phyloP scores from a whole-genome alignment of 2,329 filamentous ascomycete species.

The Cladosporium sp. region DNA sequence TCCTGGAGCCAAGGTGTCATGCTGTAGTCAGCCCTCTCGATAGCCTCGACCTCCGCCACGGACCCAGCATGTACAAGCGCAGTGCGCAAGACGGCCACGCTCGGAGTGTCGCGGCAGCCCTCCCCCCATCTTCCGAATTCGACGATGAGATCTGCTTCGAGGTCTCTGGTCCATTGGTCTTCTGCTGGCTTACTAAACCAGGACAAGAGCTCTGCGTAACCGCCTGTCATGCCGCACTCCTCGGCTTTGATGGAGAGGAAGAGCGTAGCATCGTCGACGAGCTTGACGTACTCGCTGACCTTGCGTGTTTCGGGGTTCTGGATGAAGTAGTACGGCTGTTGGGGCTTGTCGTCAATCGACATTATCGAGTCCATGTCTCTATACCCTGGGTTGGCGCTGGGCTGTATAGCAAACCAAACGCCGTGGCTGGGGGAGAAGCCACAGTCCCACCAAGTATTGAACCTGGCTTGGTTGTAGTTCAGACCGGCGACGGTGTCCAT shows the following conservation, averaged over 20 bases:
- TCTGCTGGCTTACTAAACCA: background rate
- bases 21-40: conserved; percentile 6
- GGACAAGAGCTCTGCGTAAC: background rate
- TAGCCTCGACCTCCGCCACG: background rate
- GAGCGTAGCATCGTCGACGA: conserved; percentile 4
- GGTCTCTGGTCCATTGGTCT: background rate
- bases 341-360: background rate
- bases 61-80: background rate
- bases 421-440: background rate
- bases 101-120: conserved; percentile 4
- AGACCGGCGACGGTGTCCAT: conserved; percentile 1
- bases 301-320: background rate
- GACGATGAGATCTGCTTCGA: background rate
- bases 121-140: conserved; percentile 7
- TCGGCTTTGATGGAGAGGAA: conserved; percentile 9
- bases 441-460: conserved; percentile 12
- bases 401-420: background rate
- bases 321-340: conserved; percentile 1
- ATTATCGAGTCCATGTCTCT: background rate
- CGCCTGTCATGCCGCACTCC: background rate
- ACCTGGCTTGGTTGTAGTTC: conserved; percentile 10
- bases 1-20: conserved; percentile 1
- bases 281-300: conserved; percentile 10
- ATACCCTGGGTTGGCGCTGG: background rate
- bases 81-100: background rate